Base-by-base conservation (phyloP, 2,329 filamentous ascomycete species). In the Apiospora marii region DNA sequence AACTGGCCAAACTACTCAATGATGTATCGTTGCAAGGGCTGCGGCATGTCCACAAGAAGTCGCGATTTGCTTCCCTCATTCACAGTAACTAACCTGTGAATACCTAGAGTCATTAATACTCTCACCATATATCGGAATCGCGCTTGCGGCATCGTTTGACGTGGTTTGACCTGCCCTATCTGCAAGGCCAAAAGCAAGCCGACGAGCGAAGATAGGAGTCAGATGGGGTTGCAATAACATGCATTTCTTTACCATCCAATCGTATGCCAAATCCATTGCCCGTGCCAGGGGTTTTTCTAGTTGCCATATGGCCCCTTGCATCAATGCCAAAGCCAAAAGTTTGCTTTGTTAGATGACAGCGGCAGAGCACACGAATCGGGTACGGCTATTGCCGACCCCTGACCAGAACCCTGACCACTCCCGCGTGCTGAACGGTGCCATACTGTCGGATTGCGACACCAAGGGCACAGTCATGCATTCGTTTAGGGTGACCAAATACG, bases 381-480 rank as follows among this genome's bases (percentile, higher is more conserved):
- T 51, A 51, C 49, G n/a, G n/a, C n/a, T 27, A 24, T 51, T 51
- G 49, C n/a, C n/a, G 49, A 51, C 49, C 49, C n/a, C 49, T 51
- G 48, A n/a, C 22, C 3, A 10, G 22, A 51, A 13, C n/a, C 48
- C 10, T 48, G 46, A 49, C 46, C 37, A 41, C 37, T 8, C 37
- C 37, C 37, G 37, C 37, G 37, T 41, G 37, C 6, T 41, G 37
- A 41, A n/a, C 8, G 46, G 46, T n/a, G 46, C 46, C 22, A 49
- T 49, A n/a, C 37, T 41, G 37, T 41, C 37, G 46, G n/a, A n/a
- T 51, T 51, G n/a, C 49, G 49, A 51, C 49, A 27, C 49, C n/a
- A 14, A 24, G 24, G n/a, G n/a, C n/a, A 27, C n/a, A 51, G 46
- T n/a, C 46, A 51, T 13, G 12, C 10, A 13, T 14, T 51, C 3